A percentile compares a stretch with the other conserved stretches of the same genome.
Conservation (phyloP, 352 stramenopile species). For the Phytophthora ohioensis region DNA sequence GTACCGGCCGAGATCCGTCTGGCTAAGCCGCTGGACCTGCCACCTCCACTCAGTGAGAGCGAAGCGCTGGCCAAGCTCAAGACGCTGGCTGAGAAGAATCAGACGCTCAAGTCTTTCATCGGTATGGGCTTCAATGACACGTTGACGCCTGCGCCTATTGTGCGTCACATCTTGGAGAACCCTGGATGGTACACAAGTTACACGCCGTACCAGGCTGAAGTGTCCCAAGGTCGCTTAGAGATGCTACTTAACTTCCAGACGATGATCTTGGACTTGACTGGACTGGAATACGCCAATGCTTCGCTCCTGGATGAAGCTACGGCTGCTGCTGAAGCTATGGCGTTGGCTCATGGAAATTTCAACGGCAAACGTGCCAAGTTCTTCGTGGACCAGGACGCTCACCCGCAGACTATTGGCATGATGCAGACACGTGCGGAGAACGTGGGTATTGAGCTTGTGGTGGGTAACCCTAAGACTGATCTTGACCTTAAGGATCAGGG, state of each 20-base stretch:
- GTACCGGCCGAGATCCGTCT: conserved; percentile 95
- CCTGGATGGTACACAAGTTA: conserved; percentile 99
- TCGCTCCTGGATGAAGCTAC: conserved; percentile 99
- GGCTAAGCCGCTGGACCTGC: conserved; percentile 61
- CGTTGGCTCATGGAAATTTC: conserved; percentile 94
- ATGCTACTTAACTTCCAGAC: conserved; percentile 99
- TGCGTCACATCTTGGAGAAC: conserved; percentile 99
- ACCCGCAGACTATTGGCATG: conserved; percentile 94
- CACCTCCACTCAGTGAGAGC: conserved; percentile 90
- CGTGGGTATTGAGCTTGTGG: conserved; percentile 94
- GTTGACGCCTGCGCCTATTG: conserved; percentile 95
- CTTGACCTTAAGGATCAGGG: conserved; percentile 87
- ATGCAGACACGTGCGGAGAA: conserved; percentile 93
- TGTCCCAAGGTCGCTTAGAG: conserved; percentile 98
- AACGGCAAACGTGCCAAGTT: conserved; percentile 96
- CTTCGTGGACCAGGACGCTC: conserved; percentile 94
- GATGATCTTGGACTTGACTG: conserved; percentile 96
- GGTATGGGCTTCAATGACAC: conserved; percentile 99
- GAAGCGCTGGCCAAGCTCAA: conserved; percentile 93
- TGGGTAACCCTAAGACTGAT: conserved; percentile 84
- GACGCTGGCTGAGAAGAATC: conserved; percentile 96
- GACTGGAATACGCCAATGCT: conserved; percentile 97
- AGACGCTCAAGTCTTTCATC: conserved; percentile 97
- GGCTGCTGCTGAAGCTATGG: conserved; percentile 98
- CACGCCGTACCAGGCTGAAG: conserved; percentile 99